These are phyloP conservation scores for Tagetes patula DNA, from an alignment of 129 eudicot species.

Conservation along the genomic window DNA sequence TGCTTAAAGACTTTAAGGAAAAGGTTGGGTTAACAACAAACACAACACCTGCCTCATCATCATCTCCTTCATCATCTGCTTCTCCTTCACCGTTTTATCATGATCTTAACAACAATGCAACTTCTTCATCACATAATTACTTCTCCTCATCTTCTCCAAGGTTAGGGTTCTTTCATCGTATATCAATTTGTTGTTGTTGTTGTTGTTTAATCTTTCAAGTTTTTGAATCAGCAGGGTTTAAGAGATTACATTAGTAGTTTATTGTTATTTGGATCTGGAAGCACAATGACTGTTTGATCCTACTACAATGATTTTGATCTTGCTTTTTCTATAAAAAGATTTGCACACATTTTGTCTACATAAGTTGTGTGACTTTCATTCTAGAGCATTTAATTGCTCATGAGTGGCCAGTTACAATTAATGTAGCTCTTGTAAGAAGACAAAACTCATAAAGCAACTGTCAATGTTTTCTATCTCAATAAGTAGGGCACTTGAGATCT, in stretches of 20 bases:
- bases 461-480: constrained; percentile 1
- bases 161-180: constrained; percentile 26
- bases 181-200: neutral
- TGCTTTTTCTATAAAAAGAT: too few relatives aligned
- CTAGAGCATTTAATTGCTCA: neutral
- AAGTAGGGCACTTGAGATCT: constrained; percentile 21
- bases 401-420: constrained; percentile 18
- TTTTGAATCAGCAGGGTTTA: constrained; percentile 32
- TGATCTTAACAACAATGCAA: constrained; percentile 37
- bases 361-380: neutral
- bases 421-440: constrained; percentile 14
- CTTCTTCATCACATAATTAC: constrained; percentile 39
- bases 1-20: constrained; percentile 94
- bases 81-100: constrained; percentile 39
- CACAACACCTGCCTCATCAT: constrained; percentile 38
- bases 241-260: neutral
- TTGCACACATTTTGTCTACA: too few relatives aligned
- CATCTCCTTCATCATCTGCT: constrained; percentile 52
- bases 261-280: too few relatives aligned
- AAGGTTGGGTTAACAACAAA: constrained; percentile 70
- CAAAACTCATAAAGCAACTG: constrained; percentile 19
- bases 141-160: constrained; percentile 48
- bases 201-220: constrained; percentile 11
- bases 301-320: too few relatives aligned
- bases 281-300: too few relatives aligned